phyloP scores from a whole-genome alignment of 768 basidiomycete genomes.

The Russula vinacea region DNA sequence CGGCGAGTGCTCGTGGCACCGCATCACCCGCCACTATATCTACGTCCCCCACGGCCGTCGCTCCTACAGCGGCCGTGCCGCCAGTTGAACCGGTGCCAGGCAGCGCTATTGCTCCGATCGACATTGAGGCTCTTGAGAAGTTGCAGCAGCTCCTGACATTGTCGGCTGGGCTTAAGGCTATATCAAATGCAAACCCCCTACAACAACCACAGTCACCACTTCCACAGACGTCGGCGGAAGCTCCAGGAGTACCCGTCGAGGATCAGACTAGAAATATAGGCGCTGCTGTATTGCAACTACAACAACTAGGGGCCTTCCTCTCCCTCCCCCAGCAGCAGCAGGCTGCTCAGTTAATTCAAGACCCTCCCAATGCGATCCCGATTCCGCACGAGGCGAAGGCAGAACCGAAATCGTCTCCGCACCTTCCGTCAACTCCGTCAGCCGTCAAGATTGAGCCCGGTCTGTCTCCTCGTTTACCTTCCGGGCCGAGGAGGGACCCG shows the following conservation, averaged over 20 bases:
- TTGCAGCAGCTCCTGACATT: conserved; percentile 16
- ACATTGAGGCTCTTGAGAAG: conserved; percentile 17
- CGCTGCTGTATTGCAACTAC: conserved; percentile 1
- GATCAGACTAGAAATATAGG: background rate
- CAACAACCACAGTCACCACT: background rate
- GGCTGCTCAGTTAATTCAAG: background rate
- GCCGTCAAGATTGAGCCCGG: background rate
- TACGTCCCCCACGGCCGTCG: background rate
- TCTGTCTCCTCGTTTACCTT: background rate
- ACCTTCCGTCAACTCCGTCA: background rate
- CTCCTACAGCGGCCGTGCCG: background rate
- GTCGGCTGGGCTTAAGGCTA: conserved; percentile 7
- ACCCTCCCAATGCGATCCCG: background rate
- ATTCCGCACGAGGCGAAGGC: background rate
- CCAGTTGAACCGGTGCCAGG: background rate
- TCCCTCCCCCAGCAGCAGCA: background rate
- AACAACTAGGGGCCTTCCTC: conserved; percentile 1
- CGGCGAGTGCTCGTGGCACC: background rate
- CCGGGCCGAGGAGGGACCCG: background rate
- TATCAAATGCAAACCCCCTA: background rate
- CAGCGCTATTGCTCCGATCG: conserved; percentile 10
- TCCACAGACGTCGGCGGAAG: background rate
- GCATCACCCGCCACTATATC: background rate
- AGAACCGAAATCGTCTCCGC: background rate
- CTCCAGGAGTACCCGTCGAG: background rate